phyloP scores from a whole-genome alignment of 164 flowering plant species.

The Annona cherimola region DNA sequence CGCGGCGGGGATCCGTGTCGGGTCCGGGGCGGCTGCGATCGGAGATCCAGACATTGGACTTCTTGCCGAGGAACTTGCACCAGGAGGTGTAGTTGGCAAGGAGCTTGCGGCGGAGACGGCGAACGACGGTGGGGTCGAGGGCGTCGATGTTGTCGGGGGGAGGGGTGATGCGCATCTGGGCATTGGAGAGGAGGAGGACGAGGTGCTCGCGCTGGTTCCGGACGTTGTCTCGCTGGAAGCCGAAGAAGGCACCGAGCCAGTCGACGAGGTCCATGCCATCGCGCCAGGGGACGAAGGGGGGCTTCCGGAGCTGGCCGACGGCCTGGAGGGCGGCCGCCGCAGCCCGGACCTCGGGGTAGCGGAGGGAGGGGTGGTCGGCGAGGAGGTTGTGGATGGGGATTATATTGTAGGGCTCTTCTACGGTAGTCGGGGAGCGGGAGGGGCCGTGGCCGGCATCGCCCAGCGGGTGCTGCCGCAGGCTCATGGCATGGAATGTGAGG shows the following conservation, averaged over 20 bases:
- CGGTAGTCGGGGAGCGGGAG: not conserved
- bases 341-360: slow-evolving; percentile 87
- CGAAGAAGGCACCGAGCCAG: slow-evolving; percentile 83
- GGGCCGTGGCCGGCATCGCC: not conserved
- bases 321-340: slow-evolving; percentile 61
- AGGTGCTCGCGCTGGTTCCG: slow-evolving; percentile 88
- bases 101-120: slow-evolving; percentile 55
- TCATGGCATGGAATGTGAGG: slow-evolving; percentile 4
- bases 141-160: slow-evolving; percentile 48
- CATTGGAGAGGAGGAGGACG: slow-evolving; percentile 83
- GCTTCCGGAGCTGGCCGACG: slow-evolving; percentile 55
- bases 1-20: slow-evolving; percentile 32
- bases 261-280: slow-evolving; percentile 66
- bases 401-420: slow-evolving; percentile 23
- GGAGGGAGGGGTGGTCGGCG: slow-evolving; percentile 77
- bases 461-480: slow-evolving; percentile 12
- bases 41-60: slow-evolving; percentile 36
- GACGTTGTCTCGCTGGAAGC: slow-evolving; percentile 79
- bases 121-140: slow-evolving; percentile 52
- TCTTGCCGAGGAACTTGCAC: slow-evolving; percentile 67
- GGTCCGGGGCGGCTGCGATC: slow-evolving; percentile 13
- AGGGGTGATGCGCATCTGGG: slow-evolving; percentile 79
- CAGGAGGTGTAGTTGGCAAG: slow-evolving; percentile 66
- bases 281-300: slow-evolving; percentile 48
- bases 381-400: slow-evolving; percentile 64